phyloP scores from a whole-genome alignment of 1,284 basidiomycete species.

The Rhodotorula sp. region DNA sequence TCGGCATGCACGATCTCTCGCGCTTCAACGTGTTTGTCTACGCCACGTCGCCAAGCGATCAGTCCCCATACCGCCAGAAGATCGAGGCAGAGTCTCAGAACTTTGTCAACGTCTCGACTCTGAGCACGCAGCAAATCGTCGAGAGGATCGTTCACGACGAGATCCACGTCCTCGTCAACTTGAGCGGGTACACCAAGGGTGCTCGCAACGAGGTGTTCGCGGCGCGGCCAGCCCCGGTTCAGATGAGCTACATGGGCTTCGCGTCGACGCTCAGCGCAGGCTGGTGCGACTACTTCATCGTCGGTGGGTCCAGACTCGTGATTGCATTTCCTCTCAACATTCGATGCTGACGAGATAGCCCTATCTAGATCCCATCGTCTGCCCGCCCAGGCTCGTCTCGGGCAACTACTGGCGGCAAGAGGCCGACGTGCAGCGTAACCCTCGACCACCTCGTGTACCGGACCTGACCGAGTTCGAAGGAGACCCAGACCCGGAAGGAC shows the following conservation, averaged over 20 bases:
- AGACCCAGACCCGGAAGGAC: constrained; percentile 58
- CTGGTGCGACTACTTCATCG: constrained; percentile 65
- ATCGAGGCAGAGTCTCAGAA: constrained; percentile 57
- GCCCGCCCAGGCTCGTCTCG: constrained; percentile 56
- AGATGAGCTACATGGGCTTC: constrained; percentile 60
- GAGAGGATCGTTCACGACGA: constrained; percentile 56
- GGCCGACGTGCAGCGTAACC: background rate
- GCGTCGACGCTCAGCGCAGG: constrained; percentile 61
- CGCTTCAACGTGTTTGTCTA: constrained; percentile 60
- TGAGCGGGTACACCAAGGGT: constrained; percentile 63
- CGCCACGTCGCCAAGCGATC: constrained; percentile 60
- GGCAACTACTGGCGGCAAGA: constrained; percentile 52
- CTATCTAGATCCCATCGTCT: constrained; percentile 56
- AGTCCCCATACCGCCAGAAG: constrained; percentile 57
- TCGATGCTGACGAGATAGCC: no score
- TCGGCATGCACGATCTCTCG: constrained; percentile 57
- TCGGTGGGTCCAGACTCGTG: constrained; percentile 20
- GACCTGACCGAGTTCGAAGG: constrained; percentile 52
- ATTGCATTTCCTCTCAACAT: background rate
- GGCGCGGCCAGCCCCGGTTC: constrained; percentile 60
- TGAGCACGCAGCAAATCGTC: constrained; percentile 54
- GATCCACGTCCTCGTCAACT: constrained; percentile 55
- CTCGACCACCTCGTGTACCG: background rate
- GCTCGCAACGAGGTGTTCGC: constrained; percentile 65
- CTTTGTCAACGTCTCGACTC: constrained; percentile 59